Evolutionary conservation across 345 rosid species (phyloP), one percentile per base, ranked within the genome.

Genomic region (Carallia brachiata): DNA sequence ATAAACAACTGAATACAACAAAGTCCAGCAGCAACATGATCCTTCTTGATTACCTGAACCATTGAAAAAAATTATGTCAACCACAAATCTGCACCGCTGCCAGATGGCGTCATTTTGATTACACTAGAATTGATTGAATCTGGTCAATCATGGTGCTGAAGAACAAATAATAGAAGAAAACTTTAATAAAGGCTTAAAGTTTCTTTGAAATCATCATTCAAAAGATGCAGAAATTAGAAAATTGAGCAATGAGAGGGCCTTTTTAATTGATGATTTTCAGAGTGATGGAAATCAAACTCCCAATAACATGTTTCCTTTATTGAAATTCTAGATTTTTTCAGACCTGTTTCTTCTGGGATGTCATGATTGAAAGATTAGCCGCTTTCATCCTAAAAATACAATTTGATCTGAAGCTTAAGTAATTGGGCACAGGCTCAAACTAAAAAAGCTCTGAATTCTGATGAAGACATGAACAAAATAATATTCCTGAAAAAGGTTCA

Each of bases 1-100:
- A 91, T 89, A 68, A 94, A 94, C 72, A 91, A 80, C 79, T 94
- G 98, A 73, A 91, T 86, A 76, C 97, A 88, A 82, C 97, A 94
- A 50, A 91, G 90, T 65, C 98, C 98, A 80, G 98, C 97, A 64
- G 97, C 93, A 6, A 87, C 90, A 75, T 90, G 89, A 67, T 94
- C 98, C 85, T 89, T 91, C 84, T 90, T 94, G 74, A 91, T 89
- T 63, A 94, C 97, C 97, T 94, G 79, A 72, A 81, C 65, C 73
- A 73, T 65, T 58, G 19, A 68, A 10, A 28, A 50, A 60, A 52
- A 28, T 72, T 6, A 48, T 50, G n/a, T 60, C 53, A 27, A 60
- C 54, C 61, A 61, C 6, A 6, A 19, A 37, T 31, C 19, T 44
- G 44, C 27, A 34, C 52, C 37, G n/a, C 12, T 12, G 4, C 7